These are phyloP conservation scores for Sphaerosporella brunnea DNA, from an alignment of 495 filamentous ascomycete species.

Conservation along the genomic window DNA sequence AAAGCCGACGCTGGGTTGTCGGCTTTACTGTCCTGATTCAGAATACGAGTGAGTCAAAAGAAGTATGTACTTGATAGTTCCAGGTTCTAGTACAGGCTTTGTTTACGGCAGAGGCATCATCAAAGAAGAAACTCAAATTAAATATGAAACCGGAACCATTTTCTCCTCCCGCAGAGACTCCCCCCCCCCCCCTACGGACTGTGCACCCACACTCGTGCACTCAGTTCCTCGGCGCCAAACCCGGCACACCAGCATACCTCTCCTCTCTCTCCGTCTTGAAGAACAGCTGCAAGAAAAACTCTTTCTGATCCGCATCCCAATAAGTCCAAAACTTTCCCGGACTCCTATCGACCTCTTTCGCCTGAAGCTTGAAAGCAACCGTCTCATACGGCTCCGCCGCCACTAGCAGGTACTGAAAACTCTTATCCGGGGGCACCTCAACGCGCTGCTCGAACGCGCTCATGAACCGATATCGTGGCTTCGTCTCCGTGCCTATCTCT, in stretches of 20 bases:
- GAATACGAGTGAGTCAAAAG: too few species aligned
- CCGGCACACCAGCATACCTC: constrained; percentile 82
- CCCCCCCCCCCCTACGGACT: too few species aligned
- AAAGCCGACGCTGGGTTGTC: too few species aligned
- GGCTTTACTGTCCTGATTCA: too few species aligned
- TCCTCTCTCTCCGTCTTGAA: constrained; percentile 98
- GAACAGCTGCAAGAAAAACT: constrained; percentile 97
- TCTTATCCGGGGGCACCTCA: constrained; percentile 85
- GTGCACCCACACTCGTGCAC: too few species aligned
- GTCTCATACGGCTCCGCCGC: constrained; percentile 98
- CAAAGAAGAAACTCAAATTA: too few species aligned
- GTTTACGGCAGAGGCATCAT: too few species aligned
- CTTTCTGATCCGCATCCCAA: constrained; percentile 92
- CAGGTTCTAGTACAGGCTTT: too few species aligned
- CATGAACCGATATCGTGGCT: constrained; percentile 87
- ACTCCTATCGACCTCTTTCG: constrained; percentile 76
- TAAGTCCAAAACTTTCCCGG: constrained; percentile 79
- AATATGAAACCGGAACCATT: too few species aligned
- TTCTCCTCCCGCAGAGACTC: too few species aligned
- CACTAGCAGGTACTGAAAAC: constrained; percentile 83
- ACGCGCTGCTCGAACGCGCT: constrained; percentile 90
- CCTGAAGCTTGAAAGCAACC: constrained; percentile 88
- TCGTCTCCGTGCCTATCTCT: constrained; percentile 59
- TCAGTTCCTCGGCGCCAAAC: constrained; percentile 43
- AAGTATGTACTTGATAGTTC: too few species aligned